Evolutionary conservation across 306 rosid species (phyloP), one percentile per base, ranked within the genome.

Genomic region (Cicer bijugum): DNA sequence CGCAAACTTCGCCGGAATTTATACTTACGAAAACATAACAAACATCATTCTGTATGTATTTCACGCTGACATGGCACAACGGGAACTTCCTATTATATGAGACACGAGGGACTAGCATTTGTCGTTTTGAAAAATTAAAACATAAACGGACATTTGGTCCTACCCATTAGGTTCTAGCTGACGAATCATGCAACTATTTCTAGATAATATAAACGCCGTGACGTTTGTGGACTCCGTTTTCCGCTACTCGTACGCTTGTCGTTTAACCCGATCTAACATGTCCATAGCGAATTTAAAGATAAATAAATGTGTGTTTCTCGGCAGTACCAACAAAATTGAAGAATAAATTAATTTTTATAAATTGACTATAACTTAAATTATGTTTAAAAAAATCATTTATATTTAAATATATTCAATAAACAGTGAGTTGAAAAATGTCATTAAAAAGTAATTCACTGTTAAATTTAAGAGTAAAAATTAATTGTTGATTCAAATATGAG

Each of bases 1-100:
- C 33, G 87, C 86, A 80, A 87, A 78, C 82, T 47, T 64, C 83
- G 89, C 76, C 88, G 81, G 44, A 75, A 80, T 71, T 77, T 81
- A 76, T 72, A 4, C 1, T 7, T 44, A 14, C 0, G 10, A 45
- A 28, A 72, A 44, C 20, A 28, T 10, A 10, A 57, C 63, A 23
- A 57, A 57, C 63, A 23, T 9, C 9, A 11, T 20, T 19, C 69
- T 64, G 11, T 5, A 6, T 9, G 63, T 33, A 48, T 57, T 0
- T 19, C 1, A 7, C 44, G 84, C 82, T 83, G 90, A 85, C 82
- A 71, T 84, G 90, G 86, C 85, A 69, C 23, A 52, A 52, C 5
- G 57, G 79, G 28, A 39, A 35, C 57, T 44, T 51, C 40, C 3
- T 8, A 12, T 6, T 17, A 17, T 4, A 44, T 76, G 74, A 75